phyloP scores from a whole-genome alignment of 805 yeast species.

The Lipomyces orientalis region DNA sequence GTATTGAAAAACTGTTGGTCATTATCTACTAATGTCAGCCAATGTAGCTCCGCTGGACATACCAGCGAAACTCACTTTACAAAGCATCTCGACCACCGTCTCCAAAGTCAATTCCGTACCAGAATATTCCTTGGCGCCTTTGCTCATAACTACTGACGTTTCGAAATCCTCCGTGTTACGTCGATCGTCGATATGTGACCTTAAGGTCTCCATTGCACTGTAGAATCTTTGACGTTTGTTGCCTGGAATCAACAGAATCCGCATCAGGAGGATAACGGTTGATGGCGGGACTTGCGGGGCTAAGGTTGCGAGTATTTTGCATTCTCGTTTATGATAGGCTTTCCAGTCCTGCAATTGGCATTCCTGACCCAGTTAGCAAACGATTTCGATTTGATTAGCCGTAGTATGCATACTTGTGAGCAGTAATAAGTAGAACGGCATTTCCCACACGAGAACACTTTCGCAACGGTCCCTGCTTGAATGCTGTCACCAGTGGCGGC shows the following conservation, averaged over 20 bases:
- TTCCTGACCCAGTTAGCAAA: slow-evolving; percentile 2
- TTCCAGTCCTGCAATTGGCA: slow-evolving; percentile 23
- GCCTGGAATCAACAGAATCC: slow-evolving; percentile 12
- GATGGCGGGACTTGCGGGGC: slow-evolving; percentile 19
- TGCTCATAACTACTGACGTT: slow-evolving; percentile 13
- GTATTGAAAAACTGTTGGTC: slow-evolving; percentile 17
- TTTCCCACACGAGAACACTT: slow-evolving; percentile 13
- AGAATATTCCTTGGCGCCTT: slow-evolving; percentile 25
- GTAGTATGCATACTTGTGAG: slow-evolving; percentile 12
- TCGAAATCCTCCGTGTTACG: slow-evolving; percentile 7
- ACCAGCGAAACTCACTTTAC: slow-evolving; percentile 7
- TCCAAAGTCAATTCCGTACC: slow-evolving; percentile 5
- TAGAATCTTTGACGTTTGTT: neutral
- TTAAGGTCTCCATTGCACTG: neutral
- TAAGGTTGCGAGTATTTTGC: slow-evolving; percentile 3
- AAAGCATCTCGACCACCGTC: slow-evolving; percentile 4
- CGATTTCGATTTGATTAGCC: neutral
- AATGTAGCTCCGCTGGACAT: neutral
- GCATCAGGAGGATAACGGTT: slow-evolving; percentile 9
- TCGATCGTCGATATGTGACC: slow-evolving; percentile 10
- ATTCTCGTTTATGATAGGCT: slow-evolving; percentile 18
- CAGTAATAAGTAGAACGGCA: slow-evolving; percentile 24
- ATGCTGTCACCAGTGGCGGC: slow-evolving; percentile 4
- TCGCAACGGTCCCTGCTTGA: slow-evolving; percentile 10
- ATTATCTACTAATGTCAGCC: slow-evolving; percentile 4